Conservation (phyloP, 2,329 filamentous ascomycete genomes). For the Thielaviopsis populi region DNA sequence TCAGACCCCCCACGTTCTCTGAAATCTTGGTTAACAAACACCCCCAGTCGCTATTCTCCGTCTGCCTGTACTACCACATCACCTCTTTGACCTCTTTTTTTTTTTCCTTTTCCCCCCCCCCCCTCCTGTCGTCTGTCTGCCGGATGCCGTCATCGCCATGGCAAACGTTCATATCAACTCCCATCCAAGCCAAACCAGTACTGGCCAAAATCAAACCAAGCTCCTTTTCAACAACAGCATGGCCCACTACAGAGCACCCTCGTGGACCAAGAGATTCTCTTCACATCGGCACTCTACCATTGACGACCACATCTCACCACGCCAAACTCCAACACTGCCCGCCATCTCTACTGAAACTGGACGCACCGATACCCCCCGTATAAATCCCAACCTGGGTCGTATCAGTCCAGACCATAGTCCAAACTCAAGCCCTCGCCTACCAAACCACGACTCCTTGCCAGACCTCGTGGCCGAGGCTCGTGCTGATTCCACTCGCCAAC, state of each 20-base stretch:
- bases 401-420: background rate
- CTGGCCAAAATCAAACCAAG: constrained; percentile 1
- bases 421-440: background rate
- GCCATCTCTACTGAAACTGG: background rate
- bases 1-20: background rate
- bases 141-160: constrained; percentile 2
- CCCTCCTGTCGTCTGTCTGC: background rate
- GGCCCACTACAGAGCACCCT: constrained; percentile 13
- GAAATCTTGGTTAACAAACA: background rate
- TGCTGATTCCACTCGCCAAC: background rate
- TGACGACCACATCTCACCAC: constrained; percentile 12
- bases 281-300: constrained; percentile 16
- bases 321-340: background rate
- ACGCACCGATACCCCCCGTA: background rate
- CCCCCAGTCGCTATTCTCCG: background rate
- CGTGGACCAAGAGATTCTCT: constrained; percentile 16
- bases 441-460: background rate
- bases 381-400: background rate
- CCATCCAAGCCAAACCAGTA: background rate
- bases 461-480: background rate
- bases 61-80: background rate
- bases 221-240: constrained; percentile 12
- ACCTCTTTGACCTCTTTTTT: background rate
- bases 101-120: background rate
- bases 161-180: background rate